Conservation (phyloP, 1,139 yeast species). For the Taiozyma sp. region DNA sequence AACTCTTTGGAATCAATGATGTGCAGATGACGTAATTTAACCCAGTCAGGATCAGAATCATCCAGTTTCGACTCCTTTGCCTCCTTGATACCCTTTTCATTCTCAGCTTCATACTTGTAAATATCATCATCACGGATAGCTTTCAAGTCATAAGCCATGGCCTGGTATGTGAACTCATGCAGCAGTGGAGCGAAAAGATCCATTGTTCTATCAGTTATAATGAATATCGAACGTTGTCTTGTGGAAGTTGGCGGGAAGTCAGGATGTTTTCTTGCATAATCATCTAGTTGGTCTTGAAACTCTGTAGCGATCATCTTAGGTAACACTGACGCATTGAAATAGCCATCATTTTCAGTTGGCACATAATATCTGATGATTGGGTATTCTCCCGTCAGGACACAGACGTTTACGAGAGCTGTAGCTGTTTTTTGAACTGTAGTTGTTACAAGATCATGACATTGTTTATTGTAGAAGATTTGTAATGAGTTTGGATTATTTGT, state of each 20-base stretch:
- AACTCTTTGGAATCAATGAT: conserved; percentile 70
- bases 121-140: conserved; percentile 34
- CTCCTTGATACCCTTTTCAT: conserved; percentile 50
- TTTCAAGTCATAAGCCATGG: conserved; percentile 74
- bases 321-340: conserved; percentile 51
- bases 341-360: conserved; percentile 37
- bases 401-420: conserved; percentile 52
- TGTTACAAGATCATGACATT: conserved; percentile 57
- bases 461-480: conserved; percentile 66
- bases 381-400: conserved; percentile 80
- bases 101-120: conserved; percentile 59
- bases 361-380: conserved; percentile 76
- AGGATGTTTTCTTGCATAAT: conserved; percentile 62
- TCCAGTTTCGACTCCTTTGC: conserved; percentile 41
- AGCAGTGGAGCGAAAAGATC: conserved; percentile 81
- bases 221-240: conserved; percentile 65
- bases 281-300: conserved; percentile 67
- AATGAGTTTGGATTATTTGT: conserved; percentile 42
- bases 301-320: conserved; percentile 71
- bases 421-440: conserved; percentile 58
- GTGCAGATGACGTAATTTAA: conserved; percentile 65
- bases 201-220: conserved; percentile 76
- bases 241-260: conserved; percentile 52
- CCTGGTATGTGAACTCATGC: conserved; percentile 92
- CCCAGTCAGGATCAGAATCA: conserved; percentile 76